phyloP scores from a whole-genome alignment of 148 eudicot genomes.

The Cornus florida region DNA sequence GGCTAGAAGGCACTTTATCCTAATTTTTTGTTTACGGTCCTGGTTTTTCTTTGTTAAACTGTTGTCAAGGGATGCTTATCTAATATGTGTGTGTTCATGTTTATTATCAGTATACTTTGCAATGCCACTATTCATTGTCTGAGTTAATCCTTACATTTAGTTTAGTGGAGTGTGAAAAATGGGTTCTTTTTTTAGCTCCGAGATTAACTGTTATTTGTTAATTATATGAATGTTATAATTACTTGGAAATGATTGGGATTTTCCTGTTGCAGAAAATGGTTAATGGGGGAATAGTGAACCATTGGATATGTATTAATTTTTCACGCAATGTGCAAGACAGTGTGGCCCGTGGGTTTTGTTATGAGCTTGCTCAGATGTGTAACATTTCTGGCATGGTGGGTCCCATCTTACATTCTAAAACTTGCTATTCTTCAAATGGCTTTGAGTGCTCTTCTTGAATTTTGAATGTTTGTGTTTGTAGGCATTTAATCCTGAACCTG shows the following conservation, averaged over 20 bases:
- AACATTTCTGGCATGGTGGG: slow-evolving; percentile 69
- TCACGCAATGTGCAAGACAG: slow-evolving; percentile 61
- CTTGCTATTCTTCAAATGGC: not conserved
- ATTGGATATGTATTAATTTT: slow-evolving; percentile 80
- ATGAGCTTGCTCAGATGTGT: slow-evolving; percentile 81
- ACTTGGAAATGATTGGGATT: not conserved
- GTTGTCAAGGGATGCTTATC: not conserved
- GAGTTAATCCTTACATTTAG: not conserved
- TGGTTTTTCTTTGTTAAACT: not conserved
- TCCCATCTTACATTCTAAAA: not conserved
- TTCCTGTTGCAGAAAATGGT: slow-evolving; percentile 69
- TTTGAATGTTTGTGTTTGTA: slow-evolving; percentile 14
- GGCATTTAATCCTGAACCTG: slow-evolving; percentile 61
- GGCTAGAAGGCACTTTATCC: no score
- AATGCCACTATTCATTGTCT: no score
- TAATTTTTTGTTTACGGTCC: not conserved
- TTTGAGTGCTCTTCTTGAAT: not conserved
- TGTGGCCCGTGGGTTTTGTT: slow-evolving; percentile 61
- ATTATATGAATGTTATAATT: no score
- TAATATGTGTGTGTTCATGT: not conserved
- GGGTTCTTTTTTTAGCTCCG: not conserved
- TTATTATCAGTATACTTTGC: not conserved
- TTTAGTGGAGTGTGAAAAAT: no score
- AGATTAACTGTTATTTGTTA: not conserved
- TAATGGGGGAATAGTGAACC: slow-evolving; percentile 64